These are phyloP conservation scores for Coemansia sp. DNA, from an alignment of 192 early-diverging fungal genomes.

Conservation along the genomic window DNA sequence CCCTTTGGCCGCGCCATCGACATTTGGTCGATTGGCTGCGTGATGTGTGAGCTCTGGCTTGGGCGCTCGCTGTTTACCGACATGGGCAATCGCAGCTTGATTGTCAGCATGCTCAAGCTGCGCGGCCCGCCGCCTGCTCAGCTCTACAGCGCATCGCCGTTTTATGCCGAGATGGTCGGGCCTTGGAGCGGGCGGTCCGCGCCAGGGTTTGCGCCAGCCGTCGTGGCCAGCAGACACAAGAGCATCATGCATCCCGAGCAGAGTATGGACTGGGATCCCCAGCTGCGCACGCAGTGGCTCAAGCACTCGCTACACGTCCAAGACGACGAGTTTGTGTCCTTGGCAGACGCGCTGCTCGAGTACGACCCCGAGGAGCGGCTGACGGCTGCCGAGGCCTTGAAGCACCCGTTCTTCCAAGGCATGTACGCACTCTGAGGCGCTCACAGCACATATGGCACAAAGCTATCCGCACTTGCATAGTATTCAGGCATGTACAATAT, in stretches of 20 bases:
- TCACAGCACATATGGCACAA: background rate
- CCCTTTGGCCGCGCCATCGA: slow-evolving; percentile 73
- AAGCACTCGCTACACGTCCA: slow-evolving; percentile 49
- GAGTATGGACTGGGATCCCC: slow-evolving; percentile 53
- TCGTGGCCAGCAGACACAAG: slow-evolving; percentile 26
- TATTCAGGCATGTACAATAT: background rate
- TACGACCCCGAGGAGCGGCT: slow-evolving; percentile 87
- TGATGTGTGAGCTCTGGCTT: slow-evolving; percentile 81
- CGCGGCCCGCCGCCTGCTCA: slow-evolving; percentile 75
- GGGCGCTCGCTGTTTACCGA: slow-evolving; percentile 68
- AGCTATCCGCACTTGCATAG: background rate
- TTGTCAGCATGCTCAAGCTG: slow-evolving; percentile 68
- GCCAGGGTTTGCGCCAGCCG: slow-evolving; percentile 42
- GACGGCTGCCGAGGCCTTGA: slow-evolving; percentile 74
- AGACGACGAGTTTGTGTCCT: slow-evolving; percentile 54
- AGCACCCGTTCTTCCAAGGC: slow-evolving; percentile 52
- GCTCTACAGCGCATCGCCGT: slow-evolving; percentile 63
- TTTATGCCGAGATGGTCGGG: slow-evolving; percentile 58
- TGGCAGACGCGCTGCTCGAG: slow-evolving; percentile 71
- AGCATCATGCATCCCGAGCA: slow-evolving; percentile 32
- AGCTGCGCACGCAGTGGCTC: slow-evolving; percentile 54
- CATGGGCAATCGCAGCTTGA: slow-evolving; percentile 69
- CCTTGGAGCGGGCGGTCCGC: slow-evolving; percentile 54
- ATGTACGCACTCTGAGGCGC: slow-evolving; percentile 24
- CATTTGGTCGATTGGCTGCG: slow-evolving; percentile 87